Evolutionary conservation across 225 moss, liverwort and hornwort species (phyloP).

Genomic region (Antitrichia curtipendula): DNA sequence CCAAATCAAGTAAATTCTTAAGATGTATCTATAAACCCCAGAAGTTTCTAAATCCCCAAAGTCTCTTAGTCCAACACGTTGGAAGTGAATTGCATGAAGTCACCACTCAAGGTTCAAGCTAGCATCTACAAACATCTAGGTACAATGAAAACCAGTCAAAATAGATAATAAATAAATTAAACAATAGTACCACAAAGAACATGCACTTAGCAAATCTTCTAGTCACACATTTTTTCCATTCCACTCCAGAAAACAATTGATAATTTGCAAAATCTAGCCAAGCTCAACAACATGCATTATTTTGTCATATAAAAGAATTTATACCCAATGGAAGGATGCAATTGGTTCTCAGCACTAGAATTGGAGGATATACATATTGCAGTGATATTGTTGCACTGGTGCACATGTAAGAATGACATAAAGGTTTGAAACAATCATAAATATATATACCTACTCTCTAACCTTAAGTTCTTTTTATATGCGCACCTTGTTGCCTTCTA

Average conservation of each 20-base stretch:
- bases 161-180: not conserved
- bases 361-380: not conserved
- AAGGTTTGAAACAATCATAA: too few relatives aligned
- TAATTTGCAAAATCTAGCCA: rapidly evolving
- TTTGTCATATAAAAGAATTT: not conserved
- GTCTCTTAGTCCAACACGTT: not conserved
- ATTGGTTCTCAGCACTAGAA: not conserved
- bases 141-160: not conserved
- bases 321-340: not conserved
- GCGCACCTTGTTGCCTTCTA: too few relatives aligned
- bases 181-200: rapidly evolving
- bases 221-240: not conserved
- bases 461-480: too few relatives aligned
- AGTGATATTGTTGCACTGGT: not conserved
- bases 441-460: too few relatives aligned
- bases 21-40: too few relatives aligned
- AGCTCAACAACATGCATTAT: not conserved
- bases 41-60: not conserved
- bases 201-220: not conserved
- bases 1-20: not conserved
- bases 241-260: not conserved
- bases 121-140: not conserved
- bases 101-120: not conserved
- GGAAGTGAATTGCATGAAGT: not conserved
- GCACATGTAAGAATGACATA: too few relatives aligned